Evolutionary conservation across 495 filamentous ascomycete species (phyloP).

Genomic region (Collariella sp.): DNA sequence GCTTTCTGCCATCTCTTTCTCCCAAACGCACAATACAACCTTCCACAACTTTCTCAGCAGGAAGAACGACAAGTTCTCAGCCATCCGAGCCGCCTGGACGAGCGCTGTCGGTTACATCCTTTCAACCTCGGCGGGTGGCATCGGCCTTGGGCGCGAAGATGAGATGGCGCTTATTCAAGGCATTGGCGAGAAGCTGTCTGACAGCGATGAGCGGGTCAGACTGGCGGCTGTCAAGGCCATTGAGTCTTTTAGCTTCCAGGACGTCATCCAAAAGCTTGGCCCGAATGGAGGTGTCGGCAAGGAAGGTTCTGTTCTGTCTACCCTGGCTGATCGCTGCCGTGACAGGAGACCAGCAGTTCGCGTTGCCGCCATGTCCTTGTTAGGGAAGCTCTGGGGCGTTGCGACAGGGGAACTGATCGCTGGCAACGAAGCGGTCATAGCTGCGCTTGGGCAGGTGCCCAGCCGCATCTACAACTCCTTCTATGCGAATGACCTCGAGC

Average conservation of each 20-base stretch:
- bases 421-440: conserved; percentile 64
- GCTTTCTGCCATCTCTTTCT: conserved; percentile 72
- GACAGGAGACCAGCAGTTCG: conserved; percentile 77
- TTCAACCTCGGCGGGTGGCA: conserved; percentile 74
- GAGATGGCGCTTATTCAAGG: conserved; percentile 62
- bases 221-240: conserved; percentile 78
- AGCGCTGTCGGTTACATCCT: conserved; percentile 74
- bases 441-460: conserved; percentile 68
- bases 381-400: conserved; percentile 85
- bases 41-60: conserved; percentile 78
- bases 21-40: conserved; percentile 63
- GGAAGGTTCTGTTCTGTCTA: conserved; percentile 61
- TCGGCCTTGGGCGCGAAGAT: conserved; percentile 69
- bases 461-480: conserved; percentile 78
- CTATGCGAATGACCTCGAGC: conserved; percentile 83
- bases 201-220: conserved; percentile 84
- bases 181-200: conserved; percentile 70
- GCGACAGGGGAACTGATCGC: conserved; percentile 78
- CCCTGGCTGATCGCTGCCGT: conserved; percentile 78
- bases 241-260: conserved; percentile 62
- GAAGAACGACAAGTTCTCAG: conserved; percentile 70
- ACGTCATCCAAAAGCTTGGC: conserved; percentile 74
- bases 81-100: conserved; percentile 78
- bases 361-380: conserved; percentile 71
- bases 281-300: conserved; percentile 61